These are phyloP conservation scores for Coriolopsis trogii DNA, from an alignment of 1,284 basidiomycete genomes.

Conservation along the genomic window DNA sequence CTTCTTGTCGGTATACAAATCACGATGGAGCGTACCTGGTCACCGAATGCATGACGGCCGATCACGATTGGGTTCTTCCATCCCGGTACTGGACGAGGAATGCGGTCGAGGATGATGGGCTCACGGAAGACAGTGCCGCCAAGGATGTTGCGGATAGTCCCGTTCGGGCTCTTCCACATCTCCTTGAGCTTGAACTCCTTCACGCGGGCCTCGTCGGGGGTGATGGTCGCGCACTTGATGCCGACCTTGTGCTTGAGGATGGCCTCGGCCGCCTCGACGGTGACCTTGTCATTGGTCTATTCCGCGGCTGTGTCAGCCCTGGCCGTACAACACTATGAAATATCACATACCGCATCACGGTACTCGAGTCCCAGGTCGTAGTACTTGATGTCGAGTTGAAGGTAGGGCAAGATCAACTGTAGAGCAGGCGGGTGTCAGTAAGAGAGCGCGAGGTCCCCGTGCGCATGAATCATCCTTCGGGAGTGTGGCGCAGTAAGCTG, in stretches of 20 bases:
- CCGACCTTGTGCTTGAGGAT: conserved; percentile 90
- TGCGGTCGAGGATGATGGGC: conserved; percentile 90
- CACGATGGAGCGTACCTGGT: conserved; percentile 62
- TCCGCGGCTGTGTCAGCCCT: not conserved
- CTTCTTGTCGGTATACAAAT: not conserved
- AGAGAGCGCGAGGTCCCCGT: no score
- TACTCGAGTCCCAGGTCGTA: conserved; percentile 94
- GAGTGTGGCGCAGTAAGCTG: no score
- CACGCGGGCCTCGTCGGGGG: conserved; percentile 95
- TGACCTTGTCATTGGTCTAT: conserved; percentile 93
- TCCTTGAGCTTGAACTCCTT: conserved; percentile 96
- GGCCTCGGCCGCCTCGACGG: conserved; percentile 91
- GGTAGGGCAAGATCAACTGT: conserved; percentile 92
- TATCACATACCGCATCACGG: conserved; percentile 75
- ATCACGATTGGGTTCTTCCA: conserved; percentile 98
- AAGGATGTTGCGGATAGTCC: conserved; percentile 96
- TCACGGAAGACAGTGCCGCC: conserved; percentile 99
- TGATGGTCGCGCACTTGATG: conserved; percentile 98
- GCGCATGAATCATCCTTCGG: no score
- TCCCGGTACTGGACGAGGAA: conserved; percentile 93
- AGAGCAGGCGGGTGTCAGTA: not conserved
- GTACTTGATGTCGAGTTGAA: conserved; percentile 95
- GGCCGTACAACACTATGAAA: conserved; percentile 1
- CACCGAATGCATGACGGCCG: conserved; percentile 96
- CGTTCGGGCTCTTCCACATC: conserved; percentile 97